These are phyloP conservation scores for Coemansia erecta DNA, from an alignment of 192 early-diverging fungal genomes.

Conservation along the genomic window DNA sequence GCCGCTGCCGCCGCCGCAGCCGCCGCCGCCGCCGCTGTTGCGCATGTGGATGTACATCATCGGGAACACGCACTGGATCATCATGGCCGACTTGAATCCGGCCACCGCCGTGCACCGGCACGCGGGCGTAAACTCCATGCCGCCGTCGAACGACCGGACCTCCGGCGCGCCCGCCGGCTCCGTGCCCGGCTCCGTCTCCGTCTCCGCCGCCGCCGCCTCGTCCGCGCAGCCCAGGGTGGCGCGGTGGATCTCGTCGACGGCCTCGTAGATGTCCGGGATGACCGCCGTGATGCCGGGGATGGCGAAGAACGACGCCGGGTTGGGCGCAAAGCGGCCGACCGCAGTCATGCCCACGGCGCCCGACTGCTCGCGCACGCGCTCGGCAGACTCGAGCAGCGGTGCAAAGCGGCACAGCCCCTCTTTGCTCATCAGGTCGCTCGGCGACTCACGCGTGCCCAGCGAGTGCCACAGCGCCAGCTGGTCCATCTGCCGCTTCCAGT, in stretches of 20 bases:
- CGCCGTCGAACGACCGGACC: constrained; percentile 31
- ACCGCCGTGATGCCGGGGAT: constrained; percentile 47
- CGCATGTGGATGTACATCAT: constrained; percentile 23
- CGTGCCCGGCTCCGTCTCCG: background rate
- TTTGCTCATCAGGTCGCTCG: constrained; percentile 28
- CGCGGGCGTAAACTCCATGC: constrained; percentile 33
- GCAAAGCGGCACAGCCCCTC: constrained; percentile 32
- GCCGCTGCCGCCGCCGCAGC: background rate
- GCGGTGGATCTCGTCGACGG: constrained; percentile 48
- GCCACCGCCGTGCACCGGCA: constrained; percentile 32
- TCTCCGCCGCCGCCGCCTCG: background rate
- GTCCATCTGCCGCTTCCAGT: constrained; percentile 55
- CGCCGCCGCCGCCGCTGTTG: constrained; percentile 5
- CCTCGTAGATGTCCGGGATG: constrained; percentile 49
- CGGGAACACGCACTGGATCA: constrained; percentile 46
- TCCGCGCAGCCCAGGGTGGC: constrained; percentile 19
- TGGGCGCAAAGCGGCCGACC: constrained; percentile 38
- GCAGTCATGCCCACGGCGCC: constrained; percentile 26
- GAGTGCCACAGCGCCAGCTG: constrained; percentile 43
- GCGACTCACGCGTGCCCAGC: constrained; percentile 42
- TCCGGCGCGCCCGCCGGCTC: constrained; percentile 4
- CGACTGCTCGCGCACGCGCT: constrained; percentile 11
- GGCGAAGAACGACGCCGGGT: constrained; percentile 47
- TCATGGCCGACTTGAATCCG: constrained; percentile 36
- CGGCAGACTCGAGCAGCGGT: constrained; percentile 28